Conservation (phyloP, 169 alveolate species). For the Eimeria falciformis region DNA sequence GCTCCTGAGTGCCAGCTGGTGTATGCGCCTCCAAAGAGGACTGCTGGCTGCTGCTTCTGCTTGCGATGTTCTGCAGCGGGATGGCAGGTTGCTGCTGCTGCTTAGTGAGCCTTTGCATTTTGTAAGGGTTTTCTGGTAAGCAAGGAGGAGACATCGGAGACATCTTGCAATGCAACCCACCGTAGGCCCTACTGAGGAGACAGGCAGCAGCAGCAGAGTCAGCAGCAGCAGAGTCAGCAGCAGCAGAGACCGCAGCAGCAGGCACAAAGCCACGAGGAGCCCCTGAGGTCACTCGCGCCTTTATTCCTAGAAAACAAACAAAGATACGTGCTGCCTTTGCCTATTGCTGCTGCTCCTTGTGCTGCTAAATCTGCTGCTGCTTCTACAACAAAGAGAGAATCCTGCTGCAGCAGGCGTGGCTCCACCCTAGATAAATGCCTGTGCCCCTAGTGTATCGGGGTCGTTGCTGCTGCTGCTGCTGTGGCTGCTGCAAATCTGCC, state of each 20-base stretch:
- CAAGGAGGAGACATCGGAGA: not conserved
- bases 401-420: not conserved
- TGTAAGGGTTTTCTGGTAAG: no score
- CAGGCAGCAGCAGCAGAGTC: slow-evolving; percentile 4
- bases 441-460: not conserved
- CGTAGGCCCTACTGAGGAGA: not conserved
- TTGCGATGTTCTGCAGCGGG: not conserved
- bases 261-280: no score
- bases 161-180: no score
- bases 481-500: slow-evolving; percentile 37
- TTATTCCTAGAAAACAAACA: no score
- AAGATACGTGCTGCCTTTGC: not conserved
- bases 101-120: not conserved
- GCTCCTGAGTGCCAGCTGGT: no score
- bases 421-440: not conserved
- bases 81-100: not conserved
- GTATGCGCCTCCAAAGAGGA: no score
- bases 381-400: not conserved
- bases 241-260: no score
- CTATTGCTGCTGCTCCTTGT: not conserved
- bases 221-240: not conserved
- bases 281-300: slow-evolving; percentile 6
- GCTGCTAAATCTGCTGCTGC: slow-evolving; percentile 25
- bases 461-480: slow-evolving; percentile 56
- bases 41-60: not conserved